Evolutionary conservation across 2,329 filamentous ascomycete genomes (phyloP).

Genomic region (Ramularia collo-cygni): DNA sequence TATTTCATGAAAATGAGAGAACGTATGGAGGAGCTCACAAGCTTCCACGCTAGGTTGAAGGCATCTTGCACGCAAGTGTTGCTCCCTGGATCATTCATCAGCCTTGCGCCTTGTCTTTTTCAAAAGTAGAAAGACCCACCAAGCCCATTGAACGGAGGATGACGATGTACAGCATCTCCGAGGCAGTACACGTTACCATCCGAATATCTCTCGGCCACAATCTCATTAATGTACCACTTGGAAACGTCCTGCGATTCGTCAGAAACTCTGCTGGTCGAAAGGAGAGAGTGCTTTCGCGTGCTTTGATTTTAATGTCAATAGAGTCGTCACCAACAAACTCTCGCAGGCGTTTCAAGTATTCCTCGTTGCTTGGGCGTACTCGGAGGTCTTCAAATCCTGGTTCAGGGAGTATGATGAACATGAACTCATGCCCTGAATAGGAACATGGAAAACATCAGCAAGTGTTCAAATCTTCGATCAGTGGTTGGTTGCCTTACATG

Average conservation of each 20-base stretch:
- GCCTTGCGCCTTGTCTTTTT: too few species aligned
- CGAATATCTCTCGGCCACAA: constrained; percentile 50
- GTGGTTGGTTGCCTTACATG: constrained; percentile 39
- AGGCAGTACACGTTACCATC: constrained; percentile 49
- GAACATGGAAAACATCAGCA: too few species aligned
- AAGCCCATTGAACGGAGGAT: constrained; percentile 50
- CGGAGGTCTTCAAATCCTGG: constrained; percentile 31
- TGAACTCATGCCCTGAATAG: constrained; percentile 46
- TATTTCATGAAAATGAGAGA: constrained; percentile 38
- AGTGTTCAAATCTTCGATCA: too few species aligned
- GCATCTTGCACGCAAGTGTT: constrained; percentile 16
- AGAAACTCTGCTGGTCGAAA: background rate
- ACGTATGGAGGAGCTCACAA: constrained; percentile 28
- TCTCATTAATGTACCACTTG: constrained; percentile 57
- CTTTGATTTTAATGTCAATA: constrained; percentile 41
- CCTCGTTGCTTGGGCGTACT: constrained; percentile 39
- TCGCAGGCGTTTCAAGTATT: constrained; percentile 42
- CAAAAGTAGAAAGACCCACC: constrained; percentile 35
- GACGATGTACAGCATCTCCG: constrained; percentile 51
- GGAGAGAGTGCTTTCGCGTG: background rate
- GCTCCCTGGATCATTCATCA: constrained; percentile 45
- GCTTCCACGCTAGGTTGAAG: constrained; percentile 14
- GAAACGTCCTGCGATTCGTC: constrained; percentile 38
- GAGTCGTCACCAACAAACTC: constrained; percentile 51
- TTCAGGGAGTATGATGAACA: constrained; percentile 41